Evolutionary conservation across 768 basidiomycete genomes (phyloP).

Genomic region (Crepidotus variabilis): DNA sequence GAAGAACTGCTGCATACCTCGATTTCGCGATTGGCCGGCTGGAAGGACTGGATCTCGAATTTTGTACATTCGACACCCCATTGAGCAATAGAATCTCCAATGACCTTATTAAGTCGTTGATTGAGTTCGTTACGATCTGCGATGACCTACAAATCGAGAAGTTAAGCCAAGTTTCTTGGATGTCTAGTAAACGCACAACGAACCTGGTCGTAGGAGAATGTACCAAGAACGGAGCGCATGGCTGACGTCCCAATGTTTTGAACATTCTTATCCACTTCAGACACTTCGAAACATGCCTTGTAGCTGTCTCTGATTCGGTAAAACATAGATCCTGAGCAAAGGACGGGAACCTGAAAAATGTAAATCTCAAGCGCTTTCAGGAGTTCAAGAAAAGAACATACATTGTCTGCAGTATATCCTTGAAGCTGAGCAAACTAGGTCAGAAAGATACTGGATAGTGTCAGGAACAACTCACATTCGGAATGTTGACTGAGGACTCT

Average conservation of each 20-base stretch:
- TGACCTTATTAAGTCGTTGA: constrained; percentile 40
- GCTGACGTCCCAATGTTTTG: constrained; percentile 52
- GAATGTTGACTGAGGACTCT: constrained; percentile 43
- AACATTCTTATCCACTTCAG: constrained; percentile 45
- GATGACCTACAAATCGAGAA: constrained; percentile 38
- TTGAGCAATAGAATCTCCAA: constrained; percentile 47
- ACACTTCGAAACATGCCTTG: constrained; percentile 49
- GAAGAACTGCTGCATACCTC: constrained; percentile 32
- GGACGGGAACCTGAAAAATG: constrained; percentile 44
- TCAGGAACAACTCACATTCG: constrained; percentile 31
- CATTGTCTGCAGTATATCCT: constrained; percentile 32
- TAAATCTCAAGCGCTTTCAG: no score
- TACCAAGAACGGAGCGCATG: constrained; percentile 50
- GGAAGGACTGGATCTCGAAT: constrained; percentile 58
- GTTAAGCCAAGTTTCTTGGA: not conserved
- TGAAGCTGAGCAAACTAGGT: constrained; percentile 19
- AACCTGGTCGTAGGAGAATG: constrained; percentile 46
- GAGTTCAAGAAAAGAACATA: constrained; percentile 6
- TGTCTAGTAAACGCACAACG: not conserved
- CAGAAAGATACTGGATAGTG: not conserved
- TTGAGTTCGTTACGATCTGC: constrained; percentile 53
- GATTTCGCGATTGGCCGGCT: constrained; percentile 57
- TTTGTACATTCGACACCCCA: constrained; percentile 59
- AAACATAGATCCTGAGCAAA: constrained; percentile 51
- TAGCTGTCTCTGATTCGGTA: constrained; percentile 49